These are phyloP conservation scores for Trematosphaeria pertusa DNA, from an alignment of 2,329 filamentous ascomycete species.

Conservation along the genomic window DNA sequence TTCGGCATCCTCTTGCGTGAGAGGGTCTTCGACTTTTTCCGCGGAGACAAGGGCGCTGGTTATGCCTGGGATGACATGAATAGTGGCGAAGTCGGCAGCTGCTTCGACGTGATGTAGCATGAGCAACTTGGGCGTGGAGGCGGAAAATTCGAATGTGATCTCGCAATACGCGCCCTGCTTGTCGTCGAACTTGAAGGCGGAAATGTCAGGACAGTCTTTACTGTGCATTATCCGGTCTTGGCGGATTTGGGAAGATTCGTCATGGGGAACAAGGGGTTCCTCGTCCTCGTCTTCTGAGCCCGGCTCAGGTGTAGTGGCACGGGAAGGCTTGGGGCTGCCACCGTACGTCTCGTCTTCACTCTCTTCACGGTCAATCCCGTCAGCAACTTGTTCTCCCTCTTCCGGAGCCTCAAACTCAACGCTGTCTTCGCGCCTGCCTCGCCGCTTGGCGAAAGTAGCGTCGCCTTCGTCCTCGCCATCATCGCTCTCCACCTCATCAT, in stretches of 20 bases:
- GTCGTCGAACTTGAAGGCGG: slow-evolving; percentile 81
- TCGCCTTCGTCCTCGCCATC: slow-evolving; percentile 62
- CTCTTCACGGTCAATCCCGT: slow-evolving; percentile 65
- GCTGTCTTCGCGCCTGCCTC: slow-evolving; percentile 78
- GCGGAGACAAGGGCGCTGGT: slow-evolving; percentile 72
- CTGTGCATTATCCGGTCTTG: slow-evolving; percentile 50
- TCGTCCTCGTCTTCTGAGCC: slow-evolving; percentile 33
- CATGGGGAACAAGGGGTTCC: slow-evolving; percentile 28
- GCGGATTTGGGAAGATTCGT: slow-evolving; percentile 39
- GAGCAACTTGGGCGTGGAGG: slow-evolving; percentile 83
- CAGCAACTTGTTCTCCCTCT: slow-evolving; percentile 81
- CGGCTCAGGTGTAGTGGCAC: slow-evolving; percentile 40
- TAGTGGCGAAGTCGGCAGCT: slow-evolving; percentile 77
- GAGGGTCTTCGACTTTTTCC: slow-evolving; percentile 58
- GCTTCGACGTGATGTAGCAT: slow-evolving; percentile 91
- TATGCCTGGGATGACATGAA: slow-evolving; percentile 85
- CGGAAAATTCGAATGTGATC: slow-evolving; percentile 82
- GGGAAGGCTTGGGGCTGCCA: slow-evolving; percentile 51
- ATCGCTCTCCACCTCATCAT: slow-evolving; percentile 78
- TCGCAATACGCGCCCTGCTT: slow-evolving; percentile 75
- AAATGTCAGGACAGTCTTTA: slow-evolving; percentile 65
- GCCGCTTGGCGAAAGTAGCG: slow-evolving; percentile 73
- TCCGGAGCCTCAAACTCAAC: slow-evolving; percentile 93
- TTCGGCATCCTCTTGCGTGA: slow-evolving; percentile 55
- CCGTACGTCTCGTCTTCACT: slow-evolving; percentile 63